phyloP scores from a whole-genome alignment of 176 grass and related monocot genomes.

The Guadua angustifolia region DNA sequence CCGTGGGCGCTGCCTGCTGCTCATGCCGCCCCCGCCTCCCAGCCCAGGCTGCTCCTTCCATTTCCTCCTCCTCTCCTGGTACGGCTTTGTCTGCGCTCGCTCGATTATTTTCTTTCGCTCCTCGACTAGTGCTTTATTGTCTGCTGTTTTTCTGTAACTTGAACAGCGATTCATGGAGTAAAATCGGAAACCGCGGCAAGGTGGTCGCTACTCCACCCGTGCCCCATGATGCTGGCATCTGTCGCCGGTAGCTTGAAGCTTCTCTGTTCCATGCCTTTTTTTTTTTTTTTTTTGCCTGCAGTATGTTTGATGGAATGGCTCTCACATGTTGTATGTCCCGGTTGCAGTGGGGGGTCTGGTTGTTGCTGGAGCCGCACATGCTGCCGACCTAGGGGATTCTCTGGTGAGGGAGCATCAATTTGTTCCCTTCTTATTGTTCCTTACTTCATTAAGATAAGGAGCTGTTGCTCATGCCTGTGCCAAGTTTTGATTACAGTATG shows the following conservation, averaged over 20 bases:
- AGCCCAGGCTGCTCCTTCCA: background rate
- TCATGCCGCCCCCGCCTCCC: background rate
- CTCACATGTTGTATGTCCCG: conserved; percentile 24
- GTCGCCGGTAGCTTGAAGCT: conserved; percentile 35
- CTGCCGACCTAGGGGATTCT: conserved; percentile 54
- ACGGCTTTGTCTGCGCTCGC: background rate
- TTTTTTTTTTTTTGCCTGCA: background rate
- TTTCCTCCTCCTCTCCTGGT: background rate
- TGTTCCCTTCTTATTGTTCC: background rate
- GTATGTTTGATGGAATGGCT: conserved; percentile 50
- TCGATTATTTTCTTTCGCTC: background rate
- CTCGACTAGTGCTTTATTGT: background rate
- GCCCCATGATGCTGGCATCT: conserved; percentile 22
- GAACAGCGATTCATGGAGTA: conserved; percentile 9
- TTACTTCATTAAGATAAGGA: too few relatives aligned
- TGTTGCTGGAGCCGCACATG: conserved; percentile 58
- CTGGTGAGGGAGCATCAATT: conserved; percentile 55
- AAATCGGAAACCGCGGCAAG: background rate
- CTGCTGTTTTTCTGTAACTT: background rate
- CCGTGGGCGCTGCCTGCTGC: background rate
- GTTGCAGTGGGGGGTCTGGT: conserved; percentile 70
- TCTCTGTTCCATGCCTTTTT: background rate
- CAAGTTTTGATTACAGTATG: background rate
- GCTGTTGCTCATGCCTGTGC: background rate
- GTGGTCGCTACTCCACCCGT: background rate